Evolutionary conservation across 305 asterid species (phyloP).

Genomic region (Fraxinus sp.): DNA sequence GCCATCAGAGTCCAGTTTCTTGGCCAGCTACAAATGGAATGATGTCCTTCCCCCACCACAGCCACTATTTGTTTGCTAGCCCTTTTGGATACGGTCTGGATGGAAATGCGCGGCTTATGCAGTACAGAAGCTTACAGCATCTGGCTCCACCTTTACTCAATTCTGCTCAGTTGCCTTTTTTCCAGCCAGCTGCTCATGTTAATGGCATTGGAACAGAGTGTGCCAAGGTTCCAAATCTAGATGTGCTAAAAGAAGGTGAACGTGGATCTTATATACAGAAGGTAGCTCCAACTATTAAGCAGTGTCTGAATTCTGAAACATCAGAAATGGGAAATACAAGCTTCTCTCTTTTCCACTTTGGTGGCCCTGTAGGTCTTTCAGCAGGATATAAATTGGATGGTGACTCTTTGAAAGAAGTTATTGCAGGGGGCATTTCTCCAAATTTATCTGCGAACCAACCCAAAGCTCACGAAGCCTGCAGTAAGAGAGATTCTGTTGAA

Average conservation of each 20-base stretch:
- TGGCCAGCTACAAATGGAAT: slow-evolving; percentile 70
- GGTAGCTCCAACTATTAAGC: slow-evolving; percentile 33
- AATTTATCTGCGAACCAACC: slow-evolving; percentile 29
- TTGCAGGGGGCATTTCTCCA: slow-evolving; percentile 32
- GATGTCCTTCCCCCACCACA: slow-evolving; percentile 65
- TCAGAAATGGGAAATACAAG: slow-evolving; percentile 42
- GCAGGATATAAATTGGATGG: slow-evolving; percentile 57
- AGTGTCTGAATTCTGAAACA: slow-evolving; percentile 37
- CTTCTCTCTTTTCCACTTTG: slow-evolving; percentile 94
- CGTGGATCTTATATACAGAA: slow-evolving; percentile 21
- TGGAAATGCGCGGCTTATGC: slow-evolving; percentile 61
- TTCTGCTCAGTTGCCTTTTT: slow-evolving; percentile 54
- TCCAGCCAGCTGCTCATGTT: slow-evolving; percentile 60
- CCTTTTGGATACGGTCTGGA: slow-evolving; percentile 63
- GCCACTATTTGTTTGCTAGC: slow-evolving; percentile 60
- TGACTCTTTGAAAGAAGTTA: slow-evolving; percentile 40
- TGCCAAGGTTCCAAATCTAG: slow-evolving; percentile 35
- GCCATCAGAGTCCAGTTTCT: slow-evolving; percentile 67
- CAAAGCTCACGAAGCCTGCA: slow-evolving; percentile 39
- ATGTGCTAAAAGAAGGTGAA: slow-evolving; percentile 37
- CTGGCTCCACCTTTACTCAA: slow-evolving; percentile 51
- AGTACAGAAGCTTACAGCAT: slow-evolving; percentile 60
- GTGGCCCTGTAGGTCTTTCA: slow-evolving; percentile 79
- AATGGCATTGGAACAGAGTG: slow-evolving; percentile 40
- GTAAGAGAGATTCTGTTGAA: slow-evolving; percentile 58